These are phyloP conservation scores for Schizonepeta tenuifolia DNA, from an alignment of 257 asterid species.

Conservation along the genomic window DNA sequence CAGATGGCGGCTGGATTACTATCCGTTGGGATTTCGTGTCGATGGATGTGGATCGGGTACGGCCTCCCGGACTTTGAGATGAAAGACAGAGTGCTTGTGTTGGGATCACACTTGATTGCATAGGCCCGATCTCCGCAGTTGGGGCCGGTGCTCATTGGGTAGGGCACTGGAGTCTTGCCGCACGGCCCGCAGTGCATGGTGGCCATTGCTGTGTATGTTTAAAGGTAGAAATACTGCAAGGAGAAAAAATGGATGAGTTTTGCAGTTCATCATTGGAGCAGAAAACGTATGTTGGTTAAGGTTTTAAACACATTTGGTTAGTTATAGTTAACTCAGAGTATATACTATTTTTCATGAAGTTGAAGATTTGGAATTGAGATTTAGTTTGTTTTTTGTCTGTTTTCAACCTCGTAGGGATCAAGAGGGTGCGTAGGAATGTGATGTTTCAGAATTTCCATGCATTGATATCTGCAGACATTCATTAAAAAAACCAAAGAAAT, in stretches of 20 bases:
- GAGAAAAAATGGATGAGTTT: neutral
- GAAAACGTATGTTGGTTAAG: conserved; percentile 15
- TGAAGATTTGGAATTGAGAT: conserved; percentile 21
- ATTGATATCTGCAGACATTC: neutral
- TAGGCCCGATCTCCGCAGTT: conserved; percentile 59
- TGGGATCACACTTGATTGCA: conserved; percentile 45
- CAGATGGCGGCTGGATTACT: conserved; percentile 44
- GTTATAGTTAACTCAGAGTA: neutral
- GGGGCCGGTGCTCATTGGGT: conserved; percentile 61
- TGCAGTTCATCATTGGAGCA: conserved; percentile 32
- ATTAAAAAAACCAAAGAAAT: neutral
- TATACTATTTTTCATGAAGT: conserved; percentile 1
- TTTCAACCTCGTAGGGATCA: conserved; percentile 31
- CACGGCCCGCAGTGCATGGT: conserved; percentile 50
- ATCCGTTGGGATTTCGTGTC: conserved; percentile 39
- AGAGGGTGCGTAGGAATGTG: conserved; percentile 30
- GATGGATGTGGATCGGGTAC: conserved; percentile 37
- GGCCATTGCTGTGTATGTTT: neutral
- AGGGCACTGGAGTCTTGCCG: conserved; percentile 56
- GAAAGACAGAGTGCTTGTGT: conserved; percentile 34
- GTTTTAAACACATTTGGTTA: neutral
- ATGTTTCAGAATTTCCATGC: conserved; percentile 20
- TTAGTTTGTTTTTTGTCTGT: conserved; percentile 27
- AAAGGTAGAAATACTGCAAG: conserved; percentile 15
- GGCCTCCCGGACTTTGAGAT: conserved; percentile 30